phyloP scores from a whole-genome alignment of 192 early-diverging fungal species.

The Coemansia sp. region DNA sequence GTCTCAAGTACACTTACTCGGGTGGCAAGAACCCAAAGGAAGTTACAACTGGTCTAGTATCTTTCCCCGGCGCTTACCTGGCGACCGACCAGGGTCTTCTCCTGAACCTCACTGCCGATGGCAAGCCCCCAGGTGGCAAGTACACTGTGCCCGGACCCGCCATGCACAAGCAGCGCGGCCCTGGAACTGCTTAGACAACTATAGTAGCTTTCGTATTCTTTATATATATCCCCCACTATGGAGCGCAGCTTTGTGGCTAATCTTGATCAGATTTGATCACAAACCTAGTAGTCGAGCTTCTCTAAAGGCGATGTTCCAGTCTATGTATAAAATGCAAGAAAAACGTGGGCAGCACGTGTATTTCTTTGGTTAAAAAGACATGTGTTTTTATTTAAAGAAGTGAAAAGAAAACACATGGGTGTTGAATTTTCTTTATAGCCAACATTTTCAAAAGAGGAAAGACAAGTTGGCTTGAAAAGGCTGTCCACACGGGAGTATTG shows the following conservation, averaged over 20 bases:
- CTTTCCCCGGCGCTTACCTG: background rate
- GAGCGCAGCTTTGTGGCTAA: too few species aligned
- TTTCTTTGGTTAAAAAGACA: too few species aligned
- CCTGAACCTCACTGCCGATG: background rate
- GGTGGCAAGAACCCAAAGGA: background rate
- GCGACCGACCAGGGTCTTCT: background rate
- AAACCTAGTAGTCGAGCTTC: too few species aligned
- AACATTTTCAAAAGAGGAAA: too few species aligned
- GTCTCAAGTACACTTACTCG: background rate
- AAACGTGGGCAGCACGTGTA: too few species aligned
- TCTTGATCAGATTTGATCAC: too few species aligned
- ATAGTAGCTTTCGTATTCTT: background rate
- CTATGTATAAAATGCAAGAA: too few species aligned
- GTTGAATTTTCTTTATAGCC: background rate
- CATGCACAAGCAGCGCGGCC: background rate
- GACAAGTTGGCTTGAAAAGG: background rate
- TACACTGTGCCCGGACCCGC: conserved; percentile 8
- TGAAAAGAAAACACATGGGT: too few species aligned
- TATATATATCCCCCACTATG: too few species aligned
- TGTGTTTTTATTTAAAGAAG: too few species aligned
- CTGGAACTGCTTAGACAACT: background rate
- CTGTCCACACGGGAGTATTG: background rate
- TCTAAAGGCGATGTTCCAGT: too few species aligned
- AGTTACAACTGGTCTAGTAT: background rate
- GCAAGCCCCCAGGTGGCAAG: conserved; percentile 2